Conservation (phyloP, 23 red algal genomes). For the Gracilariopsis chorda region DNA sequence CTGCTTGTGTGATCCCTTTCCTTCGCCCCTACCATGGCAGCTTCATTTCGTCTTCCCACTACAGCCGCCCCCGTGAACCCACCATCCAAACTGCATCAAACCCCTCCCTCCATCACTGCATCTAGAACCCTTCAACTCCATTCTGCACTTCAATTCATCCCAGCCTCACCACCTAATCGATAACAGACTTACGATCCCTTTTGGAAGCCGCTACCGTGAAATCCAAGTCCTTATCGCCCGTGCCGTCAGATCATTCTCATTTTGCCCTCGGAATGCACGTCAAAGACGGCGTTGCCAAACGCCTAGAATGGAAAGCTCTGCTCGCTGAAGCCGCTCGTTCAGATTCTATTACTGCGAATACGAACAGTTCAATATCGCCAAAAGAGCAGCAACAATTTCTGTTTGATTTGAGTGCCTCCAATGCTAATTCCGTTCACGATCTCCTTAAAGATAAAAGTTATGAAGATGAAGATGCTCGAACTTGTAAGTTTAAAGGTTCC, state of each 20-base stretch:
- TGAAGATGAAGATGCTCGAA: neutral
- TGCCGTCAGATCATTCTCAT: too few species aligned
- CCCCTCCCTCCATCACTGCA: too few species aligned
- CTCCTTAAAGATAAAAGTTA: neutral
- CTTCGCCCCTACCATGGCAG: too few species aligned
- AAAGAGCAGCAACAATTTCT: neutral
- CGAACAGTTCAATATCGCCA: neutral
- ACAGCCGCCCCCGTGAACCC: too few species aligned
- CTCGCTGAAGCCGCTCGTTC: neutral
- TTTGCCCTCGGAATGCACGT: neutral
- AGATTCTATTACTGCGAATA: neutral
- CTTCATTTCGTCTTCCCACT: too few species aligned
- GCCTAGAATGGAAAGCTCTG: neutral
- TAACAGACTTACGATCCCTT: neutral
- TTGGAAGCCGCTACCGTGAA: neutral
- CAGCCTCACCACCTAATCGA: too few species aligned
- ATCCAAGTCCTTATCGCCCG: neutral
- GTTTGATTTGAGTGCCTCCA: neutral
- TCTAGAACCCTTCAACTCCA: too few species aligned
- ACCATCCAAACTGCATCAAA: too few species aligned
- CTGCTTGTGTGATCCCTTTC: too few species aligned
- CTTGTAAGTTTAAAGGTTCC: neutral
- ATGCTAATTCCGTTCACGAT: neutral
- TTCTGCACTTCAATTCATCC: too few species aligned
- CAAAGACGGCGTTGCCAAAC: neutral